phyloP scores from a whole-genome alignment of 1,139 yeast species.

The Kodamaea anthophila region DNA sequence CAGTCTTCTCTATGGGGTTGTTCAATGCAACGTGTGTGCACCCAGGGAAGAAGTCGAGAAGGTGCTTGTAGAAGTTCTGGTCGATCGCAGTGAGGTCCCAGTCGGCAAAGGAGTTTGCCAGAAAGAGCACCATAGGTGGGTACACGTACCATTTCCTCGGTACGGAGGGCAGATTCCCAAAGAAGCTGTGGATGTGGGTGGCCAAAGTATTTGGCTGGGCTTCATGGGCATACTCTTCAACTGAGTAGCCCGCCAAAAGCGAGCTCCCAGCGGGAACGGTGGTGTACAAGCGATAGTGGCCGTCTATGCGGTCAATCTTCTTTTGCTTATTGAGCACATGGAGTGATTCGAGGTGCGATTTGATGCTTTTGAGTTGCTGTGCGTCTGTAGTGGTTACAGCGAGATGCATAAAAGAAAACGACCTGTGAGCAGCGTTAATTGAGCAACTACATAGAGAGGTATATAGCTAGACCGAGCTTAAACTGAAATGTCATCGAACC shows the following conservation, averaged over 20 bases:
- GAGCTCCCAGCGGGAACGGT: constrained; percentile 1
- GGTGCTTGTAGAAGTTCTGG: constrained; percentile 8
- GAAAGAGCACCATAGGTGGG: constrained; percentile 60
- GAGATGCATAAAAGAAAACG: no score
- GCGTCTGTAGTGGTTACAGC: constrained; percentile 11
- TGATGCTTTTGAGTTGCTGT: constrained; percentile 19
- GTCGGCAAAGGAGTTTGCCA: constrained; percentile 35
- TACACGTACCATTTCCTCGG: constrained; percentile 60
- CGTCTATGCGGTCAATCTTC: constrained; percentile 18
- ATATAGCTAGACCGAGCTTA: no score
- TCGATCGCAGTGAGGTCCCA: constrained; percentile 27
- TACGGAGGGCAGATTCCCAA: constrained; percentile 9
- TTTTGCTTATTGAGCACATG: constrained; percentile 16
- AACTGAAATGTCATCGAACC: no score
- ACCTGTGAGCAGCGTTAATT: no score
- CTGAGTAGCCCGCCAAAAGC: constrained; percentile 1
- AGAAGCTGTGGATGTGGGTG: not conserved
- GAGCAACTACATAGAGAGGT: no score
- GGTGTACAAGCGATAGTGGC: constrained; percentile 10
- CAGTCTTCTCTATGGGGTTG: constrained; percentile 56
- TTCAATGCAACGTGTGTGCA: constrained; percentile 67
- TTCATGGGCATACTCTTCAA: not conserved
- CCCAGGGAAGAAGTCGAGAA: constrained; percentile 15
- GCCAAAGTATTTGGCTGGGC: not conserved
- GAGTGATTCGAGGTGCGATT: constrained; percentile 18